Conservation (phyloP, 148 eudicot genomes). For the Tetragonia tetragonoides region DNA sequence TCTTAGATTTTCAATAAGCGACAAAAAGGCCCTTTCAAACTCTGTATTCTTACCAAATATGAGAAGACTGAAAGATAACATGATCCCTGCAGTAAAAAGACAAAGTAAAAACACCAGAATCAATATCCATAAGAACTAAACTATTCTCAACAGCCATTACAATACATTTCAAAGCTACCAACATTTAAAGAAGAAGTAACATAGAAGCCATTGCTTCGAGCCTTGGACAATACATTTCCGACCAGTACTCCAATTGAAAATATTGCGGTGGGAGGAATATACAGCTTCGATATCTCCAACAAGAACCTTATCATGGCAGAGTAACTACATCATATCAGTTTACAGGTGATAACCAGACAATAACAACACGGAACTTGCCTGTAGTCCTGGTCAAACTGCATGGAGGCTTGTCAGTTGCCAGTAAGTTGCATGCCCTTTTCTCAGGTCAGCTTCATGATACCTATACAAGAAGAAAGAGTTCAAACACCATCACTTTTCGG, state of each 20-base stretch:
- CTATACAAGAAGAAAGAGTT: slow-evolving; percentile 34
- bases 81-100: slow-evolving; percentile 2
- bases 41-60: slow-evolving; percentile 85
- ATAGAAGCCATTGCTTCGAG: neutral
- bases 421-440: slow-evolving; percentile 86
- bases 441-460: slow-evolving; percentile 99
- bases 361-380: slow-evolving; percentile 43
- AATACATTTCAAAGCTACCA: too few species aligned
- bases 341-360: slow-evolving; percentile 3
- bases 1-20: slow-evolving; percentile 79
- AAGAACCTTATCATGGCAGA: slow-evolving; percentile 60
- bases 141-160: too few species aligned
- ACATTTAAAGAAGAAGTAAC: too few species aligned
- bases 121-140: too few species aligned
- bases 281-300: slow-evolving; percentile 90
- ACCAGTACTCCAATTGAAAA: slow-evolving; percentile 81
- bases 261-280: slow-evolving; percentile 89
- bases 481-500: neutral
- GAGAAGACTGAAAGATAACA: slow-evolving; percentile 58
- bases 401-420: slow-evolving; percentile 99
- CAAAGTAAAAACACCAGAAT: neutral
- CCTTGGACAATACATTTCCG: slow-evolving; percentile 65
- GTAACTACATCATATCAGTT: slow-evolving; percentile 15
- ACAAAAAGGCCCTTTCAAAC: slow-evolving; percentile 72
- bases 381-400: slow-evolving; percentile 99